Evolutionary conservation across 129 eudicot species (phyloP).

Genomic region (Flaveria robusta): DNA sequence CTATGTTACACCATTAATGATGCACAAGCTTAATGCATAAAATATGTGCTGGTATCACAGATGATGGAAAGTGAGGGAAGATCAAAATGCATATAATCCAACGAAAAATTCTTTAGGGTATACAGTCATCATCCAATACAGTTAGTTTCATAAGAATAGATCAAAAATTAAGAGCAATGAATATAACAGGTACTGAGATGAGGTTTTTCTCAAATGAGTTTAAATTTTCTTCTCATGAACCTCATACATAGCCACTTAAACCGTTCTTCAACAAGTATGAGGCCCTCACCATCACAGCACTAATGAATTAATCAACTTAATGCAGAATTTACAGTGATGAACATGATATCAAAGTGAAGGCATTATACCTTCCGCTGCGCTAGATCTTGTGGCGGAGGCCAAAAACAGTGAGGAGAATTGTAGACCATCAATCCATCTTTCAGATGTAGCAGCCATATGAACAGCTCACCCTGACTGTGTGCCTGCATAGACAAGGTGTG

Average conservation of each 20-base stretch:
- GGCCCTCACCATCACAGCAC: no score
- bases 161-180: conserved; percentile 16
- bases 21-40: neutral
- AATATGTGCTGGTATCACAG: conserved; percentile 1
- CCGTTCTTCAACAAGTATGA: no score
- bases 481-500: conserved; percentile 20
- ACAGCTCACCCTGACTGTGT: conserved; percentile 10
- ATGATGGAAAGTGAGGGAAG: neutral
- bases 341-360: neutral
- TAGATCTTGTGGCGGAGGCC: conserved; percentile 81
- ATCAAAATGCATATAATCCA: neutral
- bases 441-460: conserved; percentile 60
- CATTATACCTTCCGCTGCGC: conserved; percentile 63
- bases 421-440: conserved; percentile 85
- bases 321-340: neutral
- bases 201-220: neutral
- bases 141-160: neutral
- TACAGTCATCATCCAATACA: neutral
- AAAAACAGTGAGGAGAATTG: conserved; percentile 81
- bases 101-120: neutral
- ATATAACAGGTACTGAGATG: conserved; percentile 1
- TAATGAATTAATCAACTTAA: no score
- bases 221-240: neutral
- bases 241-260: neutral
- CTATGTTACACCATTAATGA: neutral